Base-by-base conservation (phyloP, 768 basidiomycete species). In the Collybia nuda region DNA sequence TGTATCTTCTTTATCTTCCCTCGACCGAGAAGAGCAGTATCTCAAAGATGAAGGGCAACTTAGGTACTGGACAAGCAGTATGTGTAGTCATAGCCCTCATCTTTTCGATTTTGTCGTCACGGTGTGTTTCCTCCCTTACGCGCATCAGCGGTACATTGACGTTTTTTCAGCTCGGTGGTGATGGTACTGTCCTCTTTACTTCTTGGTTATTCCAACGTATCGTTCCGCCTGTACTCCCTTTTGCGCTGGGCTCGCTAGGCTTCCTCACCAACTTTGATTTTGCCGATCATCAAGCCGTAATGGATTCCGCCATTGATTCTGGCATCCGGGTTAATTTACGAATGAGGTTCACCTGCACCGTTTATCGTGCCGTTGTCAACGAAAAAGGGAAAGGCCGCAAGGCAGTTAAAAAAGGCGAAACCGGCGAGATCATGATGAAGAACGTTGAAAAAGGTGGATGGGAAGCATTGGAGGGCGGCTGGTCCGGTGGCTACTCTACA, bases 131-230 rank as follows among this genome's bases (percentile, higher is more conserved):
- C 17, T 38, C 9, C 12, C 32, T 32, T 32, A 11, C 32, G 9
- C 4, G 19, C 23, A n/a, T 15, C 24, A 7, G 3, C 36, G 23
- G 45, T 55, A 28, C 52, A n/a, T 32, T 32, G 32, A 32, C 11
- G 29, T 9, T 14, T n/a, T 43, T 12, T 19, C 24, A 98, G 95
- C 86, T 98, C 54, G 97, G 97, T 41, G 97, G 97, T 8, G 97
- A 99, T 65, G 97, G 97, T 12, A 99, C 97, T 0, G 95, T 98
- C 2, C 81, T 99, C 14, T 99, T 98, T 73, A 97, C 97, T 5
- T 98, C 97, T 2, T 98, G 97, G 97, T 76, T 99, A 26, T 99
- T 99, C 75, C 97, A 99, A 67, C 85, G 86, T 47, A 93, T 99
- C 61, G 97, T 98, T 14, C 97, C 97, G n/a, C 97, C 97, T 11